Base-by-base conservation (phyloP, 768 basidiomycete species). In the Tephrocybe rancida region DNA sequence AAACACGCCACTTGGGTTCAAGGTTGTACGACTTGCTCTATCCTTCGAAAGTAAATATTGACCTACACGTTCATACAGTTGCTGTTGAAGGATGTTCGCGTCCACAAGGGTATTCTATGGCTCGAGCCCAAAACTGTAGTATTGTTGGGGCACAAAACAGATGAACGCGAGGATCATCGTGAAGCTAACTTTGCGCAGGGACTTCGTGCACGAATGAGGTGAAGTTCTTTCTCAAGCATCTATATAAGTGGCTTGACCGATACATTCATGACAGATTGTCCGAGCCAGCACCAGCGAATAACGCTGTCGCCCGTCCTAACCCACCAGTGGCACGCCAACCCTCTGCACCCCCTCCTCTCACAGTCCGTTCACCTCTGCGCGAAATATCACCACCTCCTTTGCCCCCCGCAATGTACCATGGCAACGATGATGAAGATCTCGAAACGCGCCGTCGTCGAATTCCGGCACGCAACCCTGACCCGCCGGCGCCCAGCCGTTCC, bases 1-100 rank as follows among this genome's bases (percentile, higher is more conserved):
- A 7, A 81, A 79, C 18, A 96, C 94, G 0, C 82, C 82, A 2
- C 72, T 95, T 26, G 95, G 95, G 8, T 90, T 73, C 64, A 98
- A 98, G 77, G 95, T 92, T n/a, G n/a, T n/a, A 3, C 24, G 43
- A 13, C 19, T 25, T 56, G 32, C 62, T 49, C 44, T 39, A 48
- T 29, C 3, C 27, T 54, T n/a, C 24, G 47, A 32, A 39, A 5
- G 32, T n/a, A 22, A 18, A n/a, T 27, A 35, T 29, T 39, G 25
- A 35, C 19, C 30, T 19, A 58, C 24, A 25, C 51, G 37, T 41
- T 44, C 48, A 32, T 21, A 25, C 52, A 95, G 90, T 71, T 94
- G 63, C 65, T 87, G 27, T 71, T 97, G 32, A 86, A 83, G 62
- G 80, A 88, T 49, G 85, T 88, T 5, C 75, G 74, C 22, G 77